A percentile compares a stretch with the other conserved stretches of the same genome.
Conservation (phyloP, 2,329 filamentous ascomycete species). For the Macrophomina tecta region DNA sequence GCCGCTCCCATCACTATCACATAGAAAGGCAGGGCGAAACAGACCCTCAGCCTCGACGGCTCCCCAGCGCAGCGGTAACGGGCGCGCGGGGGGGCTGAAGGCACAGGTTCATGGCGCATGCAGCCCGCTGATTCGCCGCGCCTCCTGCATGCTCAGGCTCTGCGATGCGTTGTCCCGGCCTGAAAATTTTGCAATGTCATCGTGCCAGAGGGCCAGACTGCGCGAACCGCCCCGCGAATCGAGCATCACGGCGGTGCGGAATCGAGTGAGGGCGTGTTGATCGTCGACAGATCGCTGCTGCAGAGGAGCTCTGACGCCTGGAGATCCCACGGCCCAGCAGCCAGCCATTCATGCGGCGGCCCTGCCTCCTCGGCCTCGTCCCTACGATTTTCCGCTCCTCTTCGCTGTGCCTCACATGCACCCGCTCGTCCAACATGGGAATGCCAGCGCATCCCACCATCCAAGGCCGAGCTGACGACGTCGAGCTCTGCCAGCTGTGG, state of each 20-base stretch:
- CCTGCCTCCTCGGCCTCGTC: not conserved
- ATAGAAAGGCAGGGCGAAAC: conserved; percentile 24
- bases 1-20: conserved; percentile 25
- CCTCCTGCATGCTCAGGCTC: conserved; percentile 25
- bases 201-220: conserved; percentile 17
- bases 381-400: conserved; percentile 13
- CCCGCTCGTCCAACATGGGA: conserved; percentile 16
- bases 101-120: conserved; percentile 20
- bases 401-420: conserved; percentile 16
- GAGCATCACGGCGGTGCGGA: conserved; percentile 26
- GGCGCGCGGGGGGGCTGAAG: conserved; percentile 17
- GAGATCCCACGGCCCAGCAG: not conserved
- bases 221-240: conserved; percentile 17
- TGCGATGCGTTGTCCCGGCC: conserved; percentile 23
- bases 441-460: conserved; percentile 24
- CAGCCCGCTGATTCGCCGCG: conserved; percentile 15
- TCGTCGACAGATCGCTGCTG: conserved; percentile 23
- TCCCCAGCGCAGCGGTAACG: conserved; percentile 13
- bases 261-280: conserved; percentile 19
- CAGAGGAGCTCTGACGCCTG: conserved; percentile 6
- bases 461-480: conserved; percentile 29
- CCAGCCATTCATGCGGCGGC: not conserved
- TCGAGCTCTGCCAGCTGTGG: conserved; percentile 62
- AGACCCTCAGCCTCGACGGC: conserved; percentile 20
- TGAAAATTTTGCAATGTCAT: conserved; percentile 23